Percentiles rank a stretch among this genome's conserved stretches.
Conservation (phyloP, 2,329 filamentous ascomycete genomes). For the Botrytis sinoallii region DNA sequence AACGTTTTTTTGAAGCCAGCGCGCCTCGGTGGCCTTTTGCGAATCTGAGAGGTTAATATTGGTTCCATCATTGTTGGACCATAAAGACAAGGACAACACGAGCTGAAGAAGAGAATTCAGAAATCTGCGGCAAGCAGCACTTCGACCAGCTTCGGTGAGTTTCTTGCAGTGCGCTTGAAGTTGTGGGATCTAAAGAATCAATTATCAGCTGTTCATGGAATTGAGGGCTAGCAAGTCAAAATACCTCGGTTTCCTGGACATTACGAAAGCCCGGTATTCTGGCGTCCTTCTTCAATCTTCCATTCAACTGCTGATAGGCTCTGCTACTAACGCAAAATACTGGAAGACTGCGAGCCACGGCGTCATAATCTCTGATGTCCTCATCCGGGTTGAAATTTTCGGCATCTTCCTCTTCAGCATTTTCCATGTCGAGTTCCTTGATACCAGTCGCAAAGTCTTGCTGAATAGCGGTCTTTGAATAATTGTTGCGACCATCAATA, state of each 20-base stretch:
- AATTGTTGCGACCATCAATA: constrained; percentile 55
- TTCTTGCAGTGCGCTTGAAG: constrained; percentile 51
- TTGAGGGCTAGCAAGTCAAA: not conserved
- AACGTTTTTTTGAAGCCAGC: constrained; percentile 42
- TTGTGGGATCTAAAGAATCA: constrained; percentile 24
- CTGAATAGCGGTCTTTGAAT: constrained; percentile 53
- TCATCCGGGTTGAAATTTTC: constrained; percentile 52
- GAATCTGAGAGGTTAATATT: constrained; percentile 42
- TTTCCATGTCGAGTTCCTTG: constrained; percentile 57
- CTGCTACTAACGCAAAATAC: constrained; percentile 64
- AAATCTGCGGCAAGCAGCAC: constrained; percentile 46
- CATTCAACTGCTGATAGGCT: constrained; percentile 61
- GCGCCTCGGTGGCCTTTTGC: constrained; percentile 40
- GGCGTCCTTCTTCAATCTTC: constrained; percentile 51
- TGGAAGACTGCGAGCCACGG: constrained; percentile 52
- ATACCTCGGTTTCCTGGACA: constrained; percentile 51
- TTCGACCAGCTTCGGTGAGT: constrained; percentile 51
- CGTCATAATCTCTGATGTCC: constrained; percentile 56
- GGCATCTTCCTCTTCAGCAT: constrained; percentile 49
- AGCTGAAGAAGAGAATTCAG: constrained; percentile 50
- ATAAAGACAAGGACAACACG: constrained; percentile 51
- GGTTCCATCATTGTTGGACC: constrained; percentile 45
- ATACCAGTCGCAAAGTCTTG: constrained; percentile 58
- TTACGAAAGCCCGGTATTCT: constrained; percentile 51
- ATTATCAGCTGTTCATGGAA: not conserved